Base-by-base conservation (phyloP, 768 basidiomycete genomes). In the Suillus bovinus region DNA sequence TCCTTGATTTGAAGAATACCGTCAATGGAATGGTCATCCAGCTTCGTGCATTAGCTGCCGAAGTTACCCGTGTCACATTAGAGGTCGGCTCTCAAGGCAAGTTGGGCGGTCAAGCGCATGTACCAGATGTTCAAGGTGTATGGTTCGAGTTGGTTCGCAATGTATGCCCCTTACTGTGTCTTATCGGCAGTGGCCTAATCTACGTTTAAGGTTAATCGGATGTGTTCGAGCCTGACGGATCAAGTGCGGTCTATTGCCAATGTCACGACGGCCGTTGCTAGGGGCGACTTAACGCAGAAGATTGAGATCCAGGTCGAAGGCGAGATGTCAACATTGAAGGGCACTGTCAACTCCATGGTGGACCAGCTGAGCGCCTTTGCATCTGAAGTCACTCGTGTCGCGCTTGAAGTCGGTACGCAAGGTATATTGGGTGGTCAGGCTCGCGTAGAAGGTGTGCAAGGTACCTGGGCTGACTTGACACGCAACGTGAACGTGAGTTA, bases 281-380 rank as follows among this genome's bases (percentile, higher is more conserved):
- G 86, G 49, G 95, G 95, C 38, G 94, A 98, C 72, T 79, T 94
- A 79, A 92, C 90, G 1, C 91, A 93, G 77, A 95, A 93, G 81
- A 93, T 98, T 70, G 90, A 93, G 69, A 94, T 98, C 64, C 86
- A 89, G 64, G 90, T 91, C 64, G 89, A 92, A 69, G 88, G 88
- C 55, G 94, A 96, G 70, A 96, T 96, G 88, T 83, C 83, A 17
- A 90, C 90, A 17, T 81, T 93, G 75, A 92, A 91, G 71, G 79
- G 84, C 24, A 93, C 91, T 13, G 91, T 94, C 66, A 96, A 96
- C 70, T 89, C 88, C n/a, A 97, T 97, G 94, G 93, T 96, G 72
- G 93, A 93, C 72, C 90, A 91, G 61, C 75, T 96, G 66, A 87
- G 90, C 67, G 91, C 90, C 5, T 96, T 96, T 71, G 91, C 93